Conservation (phyloP, 345 rosid species). For the Carallia brachiata region DNA sequence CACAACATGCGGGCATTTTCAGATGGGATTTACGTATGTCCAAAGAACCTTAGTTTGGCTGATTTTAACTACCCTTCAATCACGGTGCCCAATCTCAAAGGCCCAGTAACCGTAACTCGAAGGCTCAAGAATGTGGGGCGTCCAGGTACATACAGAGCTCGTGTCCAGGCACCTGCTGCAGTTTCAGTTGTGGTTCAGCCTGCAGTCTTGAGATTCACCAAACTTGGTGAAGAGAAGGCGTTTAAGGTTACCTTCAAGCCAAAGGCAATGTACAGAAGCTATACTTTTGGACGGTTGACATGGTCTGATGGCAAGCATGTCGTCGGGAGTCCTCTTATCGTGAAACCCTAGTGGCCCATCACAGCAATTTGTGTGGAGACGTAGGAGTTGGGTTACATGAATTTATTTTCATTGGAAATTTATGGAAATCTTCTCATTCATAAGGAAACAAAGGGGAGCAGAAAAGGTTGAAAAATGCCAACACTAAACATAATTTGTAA, state of each 20-base stretch:
- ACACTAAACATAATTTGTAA: too few relatives aligned
- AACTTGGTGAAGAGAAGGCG: conserved; percentile 4
- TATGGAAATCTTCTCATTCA: too few relatives aligned
- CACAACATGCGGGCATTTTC: neutral
- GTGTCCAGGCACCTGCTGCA: neutral
- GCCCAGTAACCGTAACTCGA: neutral
- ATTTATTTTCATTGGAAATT: too few relatives aligned
- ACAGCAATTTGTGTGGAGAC: too few relatives aligned
- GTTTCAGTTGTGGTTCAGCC: conserved; percentile 12
- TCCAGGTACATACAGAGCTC: conserved; percentile 5
- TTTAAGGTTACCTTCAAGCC: conserved; percentile 8
- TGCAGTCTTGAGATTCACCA: neutral
- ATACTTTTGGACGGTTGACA: conserved; percentile 1
- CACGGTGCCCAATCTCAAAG: conserved; percentile 21
- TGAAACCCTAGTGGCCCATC: conserved; percentile 3
- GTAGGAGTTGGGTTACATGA: too few relatives aligned
- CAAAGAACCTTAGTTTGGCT: conserved; percentile 17
- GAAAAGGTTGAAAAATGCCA: too few relatives aligned
- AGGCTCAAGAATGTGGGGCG: conserved; percentile 11
- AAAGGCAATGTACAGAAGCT: neutral
- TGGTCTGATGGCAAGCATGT: conserved; percentile 19
- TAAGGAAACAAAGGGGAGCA: too few relatives aligned
- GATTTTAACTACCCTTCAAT: conserved; percentile 53
- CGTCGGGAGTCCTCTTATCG: conserved; percentile 17
- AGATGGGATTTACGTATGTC: conserved; percentile 17